A percentile compares a stretch with the other conserved stretches of the same genome.
Conservation (phyloP, 495 filamentous ascomycete species). For the Penicillium malachiteum region DNA sequence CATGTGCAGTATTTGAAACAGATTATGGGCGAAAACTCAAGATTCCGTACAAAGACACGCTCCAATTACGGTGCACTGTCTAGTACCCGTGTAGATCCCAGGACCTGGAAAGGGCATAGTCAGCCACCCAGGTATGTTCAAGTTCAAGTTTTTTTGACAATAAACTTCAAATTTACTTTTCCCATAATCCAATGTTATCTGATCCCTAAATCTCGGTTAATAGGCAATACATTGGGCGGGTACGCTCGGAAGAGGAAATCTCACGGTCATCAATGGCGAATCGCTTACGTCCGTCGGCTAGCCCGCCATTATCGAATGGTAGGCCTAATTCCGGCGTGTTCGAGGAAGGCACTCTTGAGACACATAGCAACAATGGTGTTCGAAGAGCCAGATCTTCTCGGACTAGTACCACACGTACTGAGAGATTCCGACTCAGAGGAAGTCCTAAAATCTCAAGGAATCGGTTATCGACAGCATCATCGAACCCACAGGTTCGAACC, state of each 20-base stretch:
- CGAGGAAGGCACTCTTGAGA: conserved; percentile 24
- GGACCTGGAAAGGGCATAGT: conserved; percentile 3
- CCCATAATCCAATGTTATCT: background rate
- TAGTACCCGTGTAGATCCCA: background rate
- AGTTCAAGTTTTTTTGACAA: too few species aligned
- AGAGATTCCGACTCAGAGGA: conserved; percentile 10
- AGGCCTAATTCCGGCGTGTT: conserved; percentile 21
- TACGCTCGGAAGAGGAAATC: conserved; percentile 18
- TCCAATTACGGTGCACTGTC: background rate
- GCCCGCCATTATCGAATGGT: conserved; percentile 18
- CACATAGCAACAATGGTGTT: conserved; percentile 19
- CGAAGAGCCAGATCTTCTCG: conserved; percentile 14
- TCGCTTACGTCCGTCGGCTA: conserved; percentile 23
- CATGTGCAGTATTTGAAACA: conserved; percentile 1
- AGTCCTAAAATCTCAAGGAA: conserved; percentile 9
- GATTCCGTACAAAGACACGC: conserved; percentile 1
- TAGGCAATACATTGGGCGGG: conserved; percentile 14
- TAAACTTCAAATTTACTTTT: too few species aligned
- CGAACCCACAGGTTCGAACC: background rate
- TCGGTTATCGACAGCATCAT: conserved; percentile 2
- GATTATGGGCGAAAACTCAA: conserved; percentile 10
- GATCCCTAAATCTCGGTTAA: conserved; percentile 3
- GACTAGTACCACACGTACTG: conserved; percentile 11
- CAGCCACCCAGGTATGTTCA: background rate
- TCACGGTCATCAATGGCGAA: conserved; percentile 24